Evolutionary conservation across 2,329 filamentous ascomycete genomes (phyloP).

Genomic region (Talaromyces funiculosus): DNA sequence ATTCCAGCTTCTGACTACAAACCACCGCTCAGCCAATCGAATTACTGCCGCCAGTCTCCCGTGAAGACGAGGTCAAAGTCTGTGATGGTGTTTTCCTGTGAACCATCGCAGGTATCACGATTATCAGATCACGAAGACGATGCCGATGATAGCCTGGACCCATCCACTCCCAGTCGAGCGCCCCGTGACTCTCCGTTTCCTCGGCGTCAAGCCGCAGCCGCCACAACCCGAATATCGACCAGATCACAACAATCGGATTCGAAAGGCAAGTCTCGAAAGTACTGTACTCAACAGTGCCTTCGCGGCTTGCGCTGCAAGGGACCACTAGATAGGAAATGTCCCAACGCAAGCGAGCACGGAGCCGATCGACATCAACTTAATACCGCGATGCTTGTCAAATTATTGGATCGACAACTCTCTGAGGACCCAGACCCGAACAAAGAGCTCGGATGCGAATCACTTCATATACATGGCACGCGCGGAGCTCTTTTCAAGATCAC

Average conservation of each 20-base stretch:
- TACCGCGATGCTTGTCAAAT: not conserved
- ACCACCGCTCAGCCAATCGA: constrained; percentile 4
- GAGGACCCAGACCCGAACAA: not conserved
- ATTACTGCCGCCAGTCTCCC: constrained; percentile 16
- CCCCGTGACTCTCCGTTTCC: not conserved
- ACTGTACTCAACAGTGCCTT: constrained; percentile 28
- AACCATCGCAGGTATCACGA: constrained; percentile 2
- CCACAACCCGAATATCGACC: not conserved
- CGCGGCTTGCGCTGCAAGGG: not conserved
- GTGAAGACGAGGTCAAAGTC: constrained; percentile 16
- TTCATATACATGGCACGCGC: constrained; percentile 22
- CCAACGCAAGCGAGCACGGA: not conserved
- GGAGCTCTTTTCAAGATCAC: constrained; percentile 26
- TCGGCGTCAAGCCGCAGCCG: not conserved
- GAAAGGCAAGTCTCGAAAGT: constrained; percentile 44
- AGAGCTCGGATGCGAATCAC: constrained; percentile 17
- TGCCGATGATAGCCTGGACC: not conserved
- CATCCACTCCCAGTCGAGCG: not conserved
- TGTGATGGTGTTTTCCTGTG: constrained; percentile 5
- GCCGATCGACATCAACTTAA: not conserved
- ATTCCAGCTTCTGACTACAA: constrained; percentile 17
- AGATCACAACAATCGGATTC: constrained; percentile 57
- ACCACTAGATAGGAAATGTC: not conserved
- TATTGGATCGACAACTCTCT: constrained; percentile 9
- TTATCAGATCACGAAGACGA: not conserved